Conservation (phyloP, 2,329 filamentous ascomycete genomes). For the Diaporthe ilicicola region DNA sequence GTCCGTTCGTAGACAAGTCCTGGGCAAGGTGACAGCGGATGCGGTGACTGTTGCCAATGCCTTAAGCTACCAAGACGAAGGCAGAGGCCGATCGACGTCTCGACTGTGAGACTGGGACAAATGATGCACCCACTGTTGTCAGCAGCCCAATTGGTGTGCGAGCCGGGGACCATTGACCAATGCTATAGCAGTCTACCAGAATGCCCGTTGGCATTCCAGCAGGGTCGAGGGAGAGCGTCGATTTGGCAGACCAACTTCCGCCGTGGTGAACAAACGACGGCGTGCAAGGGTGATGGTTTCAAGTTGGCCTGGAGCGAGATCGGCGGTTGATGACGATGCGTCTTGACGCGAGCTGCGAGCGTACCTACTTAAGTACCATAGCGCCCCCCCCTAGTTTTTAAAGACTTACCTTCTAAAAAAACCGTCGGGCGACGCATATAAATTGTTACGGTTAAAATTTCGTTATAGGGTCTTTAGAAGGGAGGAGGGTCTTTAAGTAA, state of each 20-base stretch:
- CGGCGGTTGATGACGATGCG: slow-evolving; percentile 2
- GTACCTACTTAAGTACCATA: background rate
- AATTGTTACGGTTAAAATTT: too few relatives aligned
- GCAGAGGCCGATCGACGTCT: too few relatives aligned
- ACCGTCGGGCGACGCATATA: too few relatives aligned
- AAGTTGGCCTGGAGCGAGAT: background rate
- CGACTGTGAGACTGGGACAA: background rate
- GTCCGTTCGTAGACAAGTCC: too few relatives aligned
- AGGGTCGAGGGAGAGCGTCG: background rate
- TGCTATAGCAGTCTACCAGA: background rate
- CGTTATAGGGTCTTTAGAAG: too few relatives aligned
- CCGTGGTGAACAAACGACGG: background rate
- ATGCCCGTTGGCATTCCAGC: background rate
- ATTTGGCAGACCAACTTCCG: too few relatives aligned
- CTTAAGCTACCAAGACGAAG: too few relatives aligned
- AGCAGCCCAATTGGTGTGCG: background rate
- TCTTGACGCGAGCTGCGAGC: background rate
- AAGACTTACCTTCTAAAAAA: too few relatives aligned
- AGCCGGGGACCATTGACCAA: background rate
- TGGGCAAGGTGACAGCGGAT: too few relatives aligned
- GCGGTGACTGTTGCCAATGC: too few relatives aligned
- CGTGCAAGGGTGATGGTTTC: background rate
- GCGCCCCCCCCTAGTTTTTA: too few relatives aligned
- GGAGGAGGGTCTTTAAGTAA: too few relatives aligned
- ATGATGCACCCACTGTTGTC: background rate